Conservation (phyloP, 192 early-diverging fungal species). For the Linnemannia elongata region DNA sequence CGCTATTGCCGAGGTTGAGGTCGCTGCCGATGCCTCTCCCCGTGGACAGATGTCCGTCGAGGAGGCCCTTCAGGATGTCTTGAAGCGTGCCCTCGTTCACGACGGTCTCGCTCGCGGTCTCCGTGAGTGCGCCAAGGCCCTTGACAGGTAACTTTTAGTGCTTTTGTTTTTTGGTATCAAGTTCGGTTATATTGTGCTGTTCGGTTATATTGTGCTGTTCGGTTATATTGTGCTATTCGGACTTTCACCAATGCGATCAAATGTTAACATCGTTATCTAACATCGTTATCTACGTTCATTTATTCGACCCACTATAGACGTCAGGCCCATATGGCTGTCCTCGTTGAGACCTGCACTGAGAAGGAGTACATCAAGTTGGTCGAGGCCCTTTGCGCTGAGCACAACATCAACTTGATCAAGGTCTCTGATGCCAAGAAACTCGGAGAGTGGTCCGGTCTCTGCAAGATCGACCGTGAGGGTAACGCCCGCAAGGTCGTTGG, state of each 20-base stretch:
- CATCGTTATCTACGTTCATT: not conserved
- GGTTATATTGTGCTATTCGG: too few species aligned
- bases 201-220: too few species aligned
- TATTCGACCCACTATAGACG: conserved; percentile 62
- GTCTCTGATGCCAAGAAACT: conserved; percentile 98
- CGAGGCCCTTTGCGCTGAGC: conserved; percentile 98
- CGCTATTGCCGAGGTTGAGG: conserved; percentile 71
- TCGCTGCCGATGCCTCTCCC: conserved; percentile 79
- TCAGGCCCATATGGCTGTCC: conserved; percentile 96
- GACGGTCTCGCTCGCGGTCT: conserved; percentile 98
- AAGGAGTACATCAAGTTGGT: conserved; percentile 96
- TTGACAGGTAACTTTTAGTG: conserved; percentile 79
- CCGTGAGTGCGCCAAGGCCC: conserved; percentile 96
- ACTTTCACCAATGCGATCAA: not conserved
- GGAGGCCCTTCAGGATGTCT: conserved; percentile 97
- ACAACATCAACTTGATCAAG: conserved; percentile 99
- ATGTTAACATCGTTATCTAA: not conserved
- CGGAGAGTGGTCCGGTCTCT: conserved; percentile 99
- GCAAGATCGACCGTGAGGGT: conserved; percentile 99
- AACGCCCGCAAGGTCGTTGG: conserved; percentile 98
- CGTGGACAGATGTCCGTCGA: conserved; percentile 79
- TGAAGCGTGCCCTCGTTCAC: conserved; percentile 95
- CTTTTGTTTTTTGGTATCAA: too few species aligned
- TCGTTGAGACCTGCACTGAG: conserved; percentile 96
- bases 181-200: too few species aligned